A percentile compares a stretch with the other conserved stretches of the same genome.
phyloP scores from a whole-genome alignment of 2,329 filamentous ascomycete species.

The Phialophora verrucosa region DNA sequence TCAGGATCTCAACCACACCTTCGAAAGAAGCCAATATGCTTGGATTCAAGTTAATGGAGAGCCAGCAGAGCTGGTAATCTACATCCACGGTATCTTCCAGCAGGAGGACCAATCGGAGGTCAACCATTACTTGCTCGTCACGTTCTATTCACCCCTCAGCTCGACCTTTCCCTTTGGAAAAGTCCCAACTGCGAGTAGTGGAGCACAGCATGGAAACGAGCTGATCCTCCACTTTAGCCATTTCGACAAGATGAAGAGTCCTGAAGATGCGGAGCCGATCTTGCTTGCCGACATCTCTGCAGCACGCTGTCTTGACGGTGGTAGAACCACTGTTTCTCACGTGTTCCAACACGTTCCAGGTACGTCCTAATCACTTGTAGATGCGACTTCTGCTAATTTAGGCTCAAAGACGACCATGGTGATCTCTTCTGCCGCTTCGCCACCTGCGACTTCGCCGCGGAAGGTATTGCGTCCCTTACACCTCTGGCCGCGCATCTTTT shows the following conservation, averaged over 20 bases:
- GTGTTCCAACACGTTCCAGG: constrained; percentile 7
- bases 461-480: constrained; percentile 18
- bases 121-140: constrained; percentile 17
- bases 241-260: constrained; percentile 27
- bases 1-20: constrained; percentile 18
- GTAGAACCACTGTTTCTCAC: neutral
- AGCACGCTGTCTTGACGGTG: constrained; percentile 3
- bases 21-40: constrained; percentile 19
- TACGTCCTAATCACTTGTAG: neutral
- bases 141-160: constrained; percentile 24
- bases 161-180: neutral
- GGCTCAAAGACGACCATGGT: neutral
- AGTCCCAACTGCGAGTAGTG: neutral
- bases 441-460: constrained; percentile 6
- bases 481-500: constrained; percentile 26
- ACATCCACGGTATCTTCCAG: constrained; percentile 22
- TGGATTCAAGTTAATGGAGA: constrained; percentile 6
- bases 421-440: constrained; percentile 31
- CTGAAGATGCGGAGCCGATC: constrained; percentile 26
- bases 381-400: constrained; percentile 1
- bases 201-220: constrained; percentile 15
- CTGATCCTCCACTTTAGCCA: constrained; percentile 28
- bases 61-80: constrained; percentile 14
- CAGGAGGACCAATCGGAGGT: neutral
- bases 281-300: constrained; percentile 21